These are phyloP conservation scores for Viola odorata DNA, from an alignment of 345 rosid genomes.

Conservation along the genomic window DNA sequence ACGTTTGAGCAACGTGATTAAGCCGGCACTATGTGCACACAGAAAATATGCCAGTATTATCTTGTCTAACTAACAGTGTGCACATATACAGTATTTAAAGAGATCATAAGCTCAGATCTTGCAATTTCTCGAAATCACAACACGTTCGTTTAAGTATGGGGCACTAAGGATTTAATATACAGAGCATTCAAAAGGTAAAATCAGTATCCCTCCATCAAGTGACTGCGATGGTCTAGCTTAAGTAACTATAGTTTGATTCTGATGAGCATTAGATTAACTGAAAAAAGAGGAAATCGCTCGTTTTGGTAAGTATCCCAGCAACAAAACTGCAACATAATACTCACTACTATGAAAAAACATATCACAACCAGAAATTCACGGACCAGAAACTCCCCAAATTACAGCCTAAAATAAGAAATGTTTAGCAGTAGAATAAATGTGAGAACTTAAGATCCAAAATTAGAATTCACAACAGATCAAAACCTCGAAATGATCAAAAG, in stretches of 20 bases:
- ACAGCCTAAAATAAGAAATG: neutral
- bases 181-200: neutral
- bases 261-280: too few relatives aligned
- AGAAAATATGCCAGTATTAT: neutral
- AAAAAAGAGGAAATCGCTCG: neutral
- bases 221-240: too few relatives aligned
- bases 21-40: neutral
- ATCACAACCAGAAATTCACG: conserved; percentile 3
- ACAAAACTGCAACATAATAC: too few relatives aligned
- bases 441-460: conserved; percentile 16
- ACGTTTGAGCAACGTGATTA: neutral
- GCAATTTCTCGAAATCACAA: neutral
- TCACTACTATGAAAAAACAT: neutral
- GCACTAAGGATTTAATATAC: neutral
- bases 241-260: too few relatives aligned
- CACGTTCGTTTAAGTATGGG: neutral
- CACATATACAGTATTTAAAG: neutral
- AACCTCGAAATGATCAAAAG: conserved; percentile 15
- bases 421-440: conserved; percentile 1
- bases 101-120: conserved; percentile 4
- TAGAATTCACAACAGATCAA: conserved; percentile 18
- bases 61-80: neutral
- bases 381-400: neutral
- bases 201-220: neutral
- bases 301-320: too few relatives aligned